These are phyloP conservation scores for Agastache rugosa DNA, from an alignment of 257 asterid genomes.

Conservation along the genomic window DNA sequence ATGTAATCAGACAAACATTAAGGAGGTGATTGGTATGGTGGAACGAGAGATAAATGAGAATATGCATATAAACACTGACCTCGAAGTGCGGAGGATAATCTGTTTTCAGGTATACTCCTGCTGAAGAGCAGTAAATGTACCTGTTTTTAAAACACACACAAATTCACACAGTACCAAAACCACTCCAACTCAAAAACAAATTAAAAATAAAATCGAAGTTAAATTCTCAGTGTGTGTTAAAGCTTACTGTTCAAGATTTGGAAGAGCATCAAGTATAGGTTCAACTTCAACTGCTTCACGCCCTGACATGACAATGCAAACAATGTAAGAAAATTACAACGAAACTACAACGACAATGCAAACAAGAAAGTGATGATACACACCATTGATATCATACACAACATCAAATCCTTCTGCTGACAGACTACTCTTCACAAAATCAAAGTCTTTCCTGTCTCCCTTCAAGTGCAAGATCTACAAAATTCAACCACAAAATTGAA, in stretches of 20 bases:
- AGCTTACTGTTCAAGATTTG: slow-evolving; percentile 90
- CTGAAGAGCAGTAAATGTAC: slow-evolving; percentile 41
- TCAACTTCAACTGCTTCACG: slow-evolving; percentile 95
- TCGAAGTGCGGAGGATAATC: slow-evolving; percentile 36
- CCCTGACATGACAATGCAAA: slow-evolving; percentile 50
- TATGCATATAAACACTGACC: slow-evolving; percentile 6
- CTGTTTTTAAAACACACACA: slow-evolving; percentile 25
- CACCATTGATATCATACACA: slow-evolving; percentile 95
- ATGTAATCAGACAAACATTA: too few species aligned
- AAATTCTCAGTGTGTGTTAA: background rate
- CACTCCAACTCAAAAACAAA: too few species aligned
- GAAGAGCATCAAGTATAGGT: slow-evolving; percentile 88
- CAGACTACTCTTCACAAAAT: slow-evolving; percentile 88
- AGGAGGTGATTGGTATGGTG: too few species aligned
- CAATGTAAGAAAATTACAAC: background rate
- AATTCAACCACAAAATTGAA: background rate
- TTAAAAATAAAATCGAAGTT: background rate
- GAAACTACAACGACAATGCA: background rate
- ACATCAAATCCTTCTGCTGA: slow-evolving; percentile 92
- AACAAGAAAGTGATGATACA: slow-evolving; percentile 5
- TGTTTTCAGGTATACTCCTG: slow-evolving; percentile 36
- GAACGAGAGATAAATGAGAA: background rate
- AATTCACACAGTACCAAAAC: background rate
- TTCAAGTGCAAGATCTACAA: slow-evolving; percentile 85
- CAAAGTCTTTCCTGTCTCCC: slow-evolving; percentile 92